A percentile compares a stretch with the other conserved stretches of the same genome.
phyloP scores from a whole-genome alignment of 2,329 filamentous ascomycete genomes.

The Claviceps capensis region DNA sequence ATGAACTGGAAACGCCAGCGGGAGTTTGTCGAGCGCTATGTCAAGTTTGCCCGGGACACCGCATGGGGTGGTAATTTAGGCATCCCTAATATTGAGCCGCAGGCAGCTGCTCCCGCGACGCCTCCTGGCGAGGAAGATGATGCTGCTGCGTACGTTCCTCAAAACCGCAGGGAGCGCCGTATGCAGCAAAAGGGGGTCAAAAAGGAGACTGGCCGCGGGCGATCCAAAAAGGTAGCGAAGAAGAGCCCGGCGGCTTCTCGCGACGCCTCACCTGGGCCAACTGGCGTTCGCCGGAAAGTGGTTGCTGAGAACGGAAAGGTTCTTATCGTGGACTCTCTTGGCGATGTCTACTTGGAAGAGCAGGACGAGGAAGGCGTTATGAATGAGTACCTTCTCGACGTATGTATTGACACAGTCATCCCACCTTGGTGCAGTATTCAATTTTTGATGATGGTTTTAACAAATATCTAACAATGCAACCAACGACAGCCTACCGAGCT shows the following conservation, averaged over 20 bases:
- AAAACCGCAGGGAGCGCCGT: constrained; percentile 78
- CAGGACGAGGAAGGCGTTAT: constrained; percentile 74
- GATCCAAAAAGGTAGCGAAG: constrained; percentile 27
- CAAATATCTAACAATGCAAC: constrained; percentile 10
- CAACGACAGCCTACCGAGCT: constrained; percentile 59
- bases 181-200: constrained; percentile 76
- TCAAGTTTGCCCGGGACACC: constrained; percentile 72
- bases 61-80: constrained; percentile 79
- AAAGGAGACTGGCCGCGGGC: constrained; percentile 50
- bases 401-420: constrained; percentile 34
- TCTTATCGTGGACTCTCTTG: constrained; percentile 78
- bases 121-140: constrained; percentile 32
- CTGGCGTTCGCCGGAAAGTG: constrained; percentile 73
- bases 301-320: constrained; percentile 92
- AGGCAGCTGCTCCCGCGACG: constrained; percentile 29
- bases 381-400: constrained; percentile 76
- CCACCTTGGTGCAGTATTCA: not conserved
- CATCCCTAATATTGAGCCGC: constrained; percentile 51
- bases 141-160: constrained; percentile 37
- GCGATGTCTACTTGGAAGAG: constrained; percentile 92
- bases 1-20: constrained; percentile 81
- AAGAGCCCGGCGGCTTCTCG: constrained; percentile 20
- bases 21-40: constrained; percentile 85
- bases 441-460: not conserved
- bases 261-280: constrained; percentile 37